Evolutionary conservation across 2,329 filamentous ascomycete genomes (phyloP).

Genomic region (Microsporum audouinii): DNA sequence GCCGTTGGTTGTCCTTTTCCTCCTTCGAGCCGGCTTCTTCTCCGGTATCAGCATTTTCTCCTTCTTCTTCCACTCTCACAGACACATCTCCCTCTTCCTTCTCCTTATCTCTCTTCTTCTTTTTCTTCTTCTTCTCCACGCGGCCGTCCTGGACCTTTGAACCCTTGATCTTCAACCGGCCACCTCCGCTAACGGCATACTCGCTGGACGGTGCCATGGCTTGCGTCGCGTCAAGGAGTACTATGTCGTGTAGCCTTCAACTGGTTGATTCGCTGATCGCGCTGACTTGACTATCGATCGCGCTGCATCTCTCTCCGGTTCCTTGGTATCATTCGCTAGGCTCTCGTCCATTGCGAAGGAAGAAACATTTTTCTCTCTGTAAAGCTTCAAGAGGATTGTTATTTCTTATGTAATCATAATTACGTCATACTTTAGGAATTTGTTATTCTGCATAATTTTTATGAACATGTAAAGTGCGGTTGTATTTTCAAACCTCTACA

Average conservation of each 20-base stretch:
- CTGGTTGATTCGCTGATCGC: not conserved
- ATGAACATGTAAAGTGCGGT: too few species aligned
- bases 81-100: conserved; percentile 14
- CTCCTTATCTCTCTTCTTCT: conserved; percentile 17
- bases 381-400: not conserved
- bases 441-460: not conserved
- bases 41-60: not conserved
- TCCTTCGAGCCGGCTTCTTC: not conserved
- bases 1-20: conserved; percentile 16
- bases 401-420: not conserved
- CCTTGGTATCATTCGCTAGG: not conserved
- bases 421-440: not conserved
- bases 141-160: conserved; percentile 46
- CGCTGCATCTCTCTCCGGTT: not conserved
- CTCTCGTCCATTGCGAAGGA: not conserved
- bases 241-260: not conserved
- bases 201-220: conserved; percentile 11
- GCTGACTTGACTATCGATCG: not conserved
- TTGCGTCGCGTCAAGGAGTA: not conserved
- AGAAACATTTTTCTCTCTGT: not conserved
- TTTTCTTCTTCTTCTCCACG: conserved; percentile 13
- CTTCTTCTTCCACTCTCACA: not conserved
- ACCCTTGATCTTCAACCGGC: conserved; percentile 78
- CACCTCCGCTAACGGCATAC: conserved; percentile 38
- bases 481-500: not conserved